These are phyloP conservation scores for Stagonosporopsis tanaceti DNA, from an alignment of 2,329 filamentous ascomycete species.

Conservation along the genomic window DNA sequence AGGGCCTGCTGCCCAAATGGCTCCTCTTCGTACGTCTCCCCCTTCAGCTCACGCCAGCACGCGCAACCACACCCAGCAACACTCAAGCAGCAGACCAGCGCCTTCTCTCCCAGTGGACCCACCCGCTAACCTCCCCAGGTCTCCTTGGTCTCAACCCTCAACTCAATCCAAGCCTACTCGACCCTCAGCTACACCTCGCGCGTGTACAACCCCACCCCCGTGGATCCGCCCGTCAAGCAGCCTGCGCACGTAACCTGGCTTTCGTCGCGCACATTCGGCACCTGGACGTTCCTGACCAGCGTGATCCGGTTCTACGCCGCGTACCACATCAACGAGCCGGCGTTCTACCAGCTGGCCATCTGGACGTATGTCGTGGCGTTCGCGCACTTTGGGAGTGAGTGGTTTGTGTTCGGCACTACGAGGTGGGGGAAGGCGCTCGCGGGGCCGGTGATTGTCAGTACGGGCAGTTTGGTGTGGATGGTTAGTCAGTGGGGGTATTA, in stretches of 20 bases:
- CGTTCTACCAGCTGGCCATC: conserved; percentile 80
- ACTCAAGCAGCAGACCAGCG: background rate
- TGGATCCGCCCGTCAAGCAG: conserved; percentile 46
- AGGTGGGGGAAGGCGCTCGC: conserved; percentile 67
- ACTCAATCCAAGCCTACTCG: conserved; percentile 82
- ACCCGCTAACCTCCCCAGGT: conserved; percentile 62
- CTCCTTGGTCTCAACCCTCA: conserved; percentile 81
- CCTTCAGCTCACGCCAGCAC: background rate
- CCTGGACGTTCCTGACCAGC: conserved; percentile 82
- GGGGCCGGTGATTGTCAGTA: conserved; percentile 66
- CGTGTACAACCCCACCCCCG: conserved; percentile 75
- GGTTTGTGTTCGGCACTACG: conserved; percentile 79
- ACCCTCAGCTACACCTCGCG: conserved; percentile 85
- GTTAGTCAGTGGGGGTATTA: conserved; percentile 73
- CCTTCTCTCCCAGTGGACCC: background rate
- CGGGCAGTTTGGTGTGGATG: conserved; percentile 68
- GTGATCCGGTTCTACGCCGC: conserved; percentile 83
- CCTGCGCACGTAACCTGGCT: conserved; percentile 72
- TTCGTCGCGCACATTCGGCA: conserved; percentile 81
- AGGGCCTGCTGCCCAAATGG: conserved; percentile 69
- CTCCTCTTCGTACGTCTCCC: conserved; percentile 65
- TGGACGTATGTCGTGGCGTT: conserved; percentile 84
- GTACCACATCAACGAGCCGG: conserved; percentile 77
- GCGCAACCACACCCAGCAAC: conserved; percentile 10
- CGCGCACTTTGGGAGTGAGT: conserved; percentile 69